Conservation (phyloP, 2,329 filamentous ascomycete species). For the Pseudocercospora crystallina region DNA sequence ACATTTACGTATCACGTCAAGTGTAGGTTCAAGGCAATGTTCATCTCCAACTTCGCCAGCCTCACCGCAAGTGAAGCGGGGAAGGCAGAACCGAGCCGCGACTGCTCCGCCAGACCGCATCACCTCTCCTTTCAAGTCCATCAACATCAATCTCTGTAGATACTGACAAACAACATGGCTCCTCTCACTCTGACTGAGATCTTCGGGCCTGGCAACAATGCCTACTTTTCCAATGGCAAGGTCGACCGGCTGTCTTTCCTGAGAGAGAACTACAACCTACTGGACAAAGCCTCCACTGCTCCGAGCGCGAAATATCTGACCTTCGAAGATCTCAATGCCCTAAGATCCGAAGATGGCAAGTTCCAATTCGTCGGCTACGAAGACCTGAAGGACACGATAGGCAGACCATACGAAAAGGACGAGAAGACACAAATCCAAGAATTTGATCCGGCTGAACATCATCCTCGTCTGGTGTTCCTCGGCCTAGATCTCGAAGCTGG, state of each 20-base stretch:
- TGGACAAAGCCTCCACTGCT: constrained; percentile 23
- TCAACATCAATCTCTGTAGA: not conserved
- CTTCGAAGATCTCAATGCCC: constrained; percentile 21
- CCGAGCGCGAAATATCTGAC: constrained; percentile 22
- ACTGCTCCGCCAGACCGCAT: not conserved
- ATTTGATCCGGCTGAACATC: constrained; percentile 20
- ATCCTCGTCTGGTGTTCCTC: constrained; percentile 23
- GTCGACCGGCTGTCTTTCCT: constrained; percentile 23
- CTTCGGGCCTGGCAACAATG: constrained; percentile 23
- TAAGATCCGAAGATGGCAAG: constrained; percentile 14
- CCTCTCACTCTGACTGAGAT: constrained; percentile 19
- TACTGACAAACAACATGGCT: constrained; percentile 6
- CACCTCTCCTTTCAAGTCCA: not conserved
- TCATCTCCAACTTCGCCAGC: too few relatives aligned
- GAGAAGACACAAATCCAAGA: constrained; percentile 22
- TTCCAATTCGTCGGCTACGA: constrained; percentile 18
- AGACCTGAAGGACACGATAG: constrained; percentile 18
- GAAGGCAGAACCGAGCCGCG: not conserved
- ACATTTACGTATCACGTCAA: too few relatives aligned
- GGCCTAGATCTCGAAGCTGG: constrained; percentile 23
- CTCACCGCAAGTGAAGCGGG: too few relatives aligned
- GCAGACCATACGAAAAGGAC: constrained; percentile 19
- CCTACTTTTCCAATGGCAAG: constrained; percentile 22
- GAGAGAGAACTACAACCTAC: constrained; percentile 18
- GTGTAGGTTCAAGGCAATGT: too few relatives aligned